Percentiles rank a stretch among this genome's conserved stretches.
These are phyloP conservation scores for Penicillium cataractarum DNA, from an alignment of 495 filamentous ascomycete species.

Conservation along the genomic window DNA sequence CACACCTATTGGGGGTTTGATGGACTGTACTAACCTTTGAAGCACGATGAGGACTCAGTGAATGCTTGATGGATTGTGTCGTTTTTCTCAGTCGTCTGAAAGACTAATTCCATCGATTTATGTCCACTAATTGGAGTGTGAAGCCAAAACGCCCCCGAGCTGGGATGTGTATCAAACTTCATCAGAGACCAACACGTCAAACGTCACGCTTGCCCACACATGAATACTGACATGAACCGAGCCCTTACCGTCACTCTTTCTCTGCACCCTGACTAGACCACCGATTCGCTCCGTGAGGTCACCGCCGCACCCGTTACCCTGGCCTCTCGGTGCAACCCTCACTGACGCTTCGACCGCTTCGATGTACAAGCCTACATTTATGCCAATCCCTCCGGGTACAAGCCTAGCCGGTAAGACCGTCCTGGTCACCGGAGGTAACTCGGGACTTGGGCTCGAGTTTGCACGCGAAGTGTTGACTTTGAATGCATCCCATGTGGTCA, in stretches of 20 bases:
- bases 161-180: not conserved
- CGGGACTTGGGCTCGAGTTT: conserved; percentile 54
- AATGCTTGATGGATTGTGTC: not conserved
- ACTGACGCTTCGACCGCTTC: not conserved
- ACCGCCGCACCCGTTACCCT: not conserved
- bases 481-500: conserved; percentile 24
- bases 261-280: not conserved
- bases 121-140: not conserved
- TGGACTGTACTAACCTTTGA: not conserved
- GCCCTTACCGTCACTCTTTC: not conserved
- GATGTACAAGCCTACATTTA: not conserved
- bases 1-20: not conserved
- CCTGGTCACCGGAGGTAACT: conserved; percentile 57
- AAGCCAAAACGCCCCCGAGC: not conserved
- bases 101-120: not conserved
- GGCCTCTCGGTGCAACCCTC: not conserved
- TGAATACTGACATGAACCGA: not conserved
- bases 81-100: not conserved
- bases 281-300: not conserved
- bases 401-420: conserved; percentile 33
- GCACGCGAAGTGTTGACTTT: conserved; percentile 38
- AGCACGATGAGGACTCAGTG: not conserved
- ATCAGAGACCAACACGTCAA: not conserved
- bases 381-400: not conserved
- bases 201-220: not conserved